phyloP scores from a whole-genome alignment of 345 rosid species.

The Luvunga scandens region DNA sequence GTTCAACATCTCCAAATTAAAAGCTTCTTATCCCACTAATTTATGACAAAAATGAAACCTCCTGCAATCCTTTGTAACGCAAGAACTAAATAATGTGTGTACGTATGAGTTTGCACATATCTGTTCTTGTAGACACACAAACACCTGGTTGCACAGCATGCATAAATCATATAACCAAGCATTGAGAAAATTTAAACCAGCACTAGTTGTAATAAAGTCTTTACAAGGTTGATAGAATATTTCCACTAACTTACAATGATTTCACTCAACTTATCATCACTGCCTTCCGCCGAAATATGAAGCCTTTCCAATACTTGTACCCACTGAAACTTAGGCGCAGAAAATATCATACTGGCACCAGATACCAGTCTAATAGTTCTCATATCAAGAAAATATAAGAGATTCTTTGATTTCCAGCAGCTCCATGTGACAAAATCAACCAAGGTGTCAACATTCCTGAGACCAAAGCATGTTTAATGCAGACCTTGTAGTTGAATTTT shows the following conservation, averaged over 20 bases:
- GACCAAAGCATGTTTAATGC: slow-evolving; percentile 12
- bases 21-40: neutral
- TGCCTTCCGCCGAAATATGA: slow-evolving; percentile 28
- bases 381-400: slow-evolving; percentile 62
- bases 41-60: neutral
- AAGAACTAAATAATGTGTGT: neutral
- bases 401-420: slow-evolving; percentile 52
- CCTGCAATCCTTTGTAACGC: neutral
- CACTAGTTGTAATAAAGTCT: neutral
- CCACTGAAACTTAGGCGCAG: slow-evolving; percentile 68
- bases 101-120: neutral
- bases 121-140: neutral
- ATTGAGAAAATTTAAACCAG: neutral
- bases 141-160: neutral
- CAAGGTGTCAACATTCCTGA: slow-evolving; percentile 39
- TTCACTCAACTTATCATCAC: slow-evolving; percentile 35
- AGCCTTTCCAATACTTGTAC: slow-evolving; percentile 46
- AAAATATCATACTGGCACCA: slow-evolving; percentile 67
- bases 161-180: slow-evolving; percentile 1
- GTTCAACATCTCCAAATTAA: neutral
- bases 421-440: slow-evolving; percentile 51
- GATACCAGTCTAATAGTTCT: slow-evolving; percentile 74
- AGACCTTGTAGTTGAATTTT: slow-evolving; percentile 9
- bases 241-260: slow-evolving; percentile 48
- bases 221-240: slow-evolving; percentile 8